Percentiles rank a stretch among this genome's conserved stretches.
Conservation (phyloP, 345 rosid genomes). For the Eucalyptus microcorys region DNA sequence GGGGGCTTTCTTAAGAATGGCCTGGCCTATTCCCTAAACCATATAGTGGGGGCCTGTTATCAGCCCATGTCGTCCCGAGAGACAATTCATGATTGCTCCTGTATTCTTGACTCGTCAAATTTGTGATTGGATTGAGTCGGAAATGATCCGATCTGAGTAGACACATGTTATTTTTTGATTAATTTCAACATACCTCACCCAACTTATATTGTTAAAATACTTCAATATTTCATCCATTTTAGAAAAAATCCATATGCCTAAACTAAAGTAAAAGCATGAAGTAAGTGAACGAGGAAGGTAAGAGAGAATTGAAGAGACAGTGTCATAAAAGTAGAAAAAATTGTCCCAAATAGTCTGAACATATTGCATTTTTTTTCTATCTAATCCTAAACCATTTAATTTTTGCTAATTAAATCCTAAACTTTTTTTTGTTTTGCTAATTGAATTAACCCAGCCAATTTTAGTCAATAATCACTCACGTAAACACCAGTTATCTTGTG, state of each 20-base stretch:
- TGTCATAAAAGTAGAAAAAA: no score
- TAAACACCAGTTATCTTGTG: rapidly evolving
- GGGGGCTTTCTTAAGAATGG: no score
- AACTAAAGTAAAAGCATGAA: no score
- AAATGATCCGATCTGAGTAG: rapidly evolving
- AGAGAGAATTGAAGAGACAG: no score
- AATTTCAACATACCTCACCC: rapidly evolving
- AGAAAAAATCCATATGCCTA: no score
- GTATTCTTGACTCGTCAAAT: no score
- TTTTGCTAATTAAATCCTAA: no score
- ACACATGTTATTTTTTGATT: rapidly evolving
- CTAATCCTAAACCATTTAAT: no score
- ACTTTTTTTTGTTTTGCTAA: no score
- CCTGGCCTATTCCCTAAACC: no score
- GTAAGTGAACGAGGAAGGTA: rapidly evolving
- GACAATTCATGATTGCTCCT: background rate
- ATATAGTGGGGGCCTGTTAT: background rate
- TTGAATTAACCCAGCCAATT: rapidly evolving
- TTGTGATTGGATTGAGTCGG: rapidly evolving
- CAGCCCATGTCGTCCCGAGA: rapidly evolving
- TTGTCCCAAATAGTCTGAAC: rapidly evolving
- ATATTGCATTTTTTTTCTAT: no score
- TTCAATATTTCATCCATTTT: no score
- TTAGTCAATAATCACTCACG: rapidly evolving
- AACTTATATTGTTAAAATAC: rapidly evolving